Evolutionary conservation across 129 eudicot species (phyloP).

Genomic region (Escallonia rubra): DNA sequence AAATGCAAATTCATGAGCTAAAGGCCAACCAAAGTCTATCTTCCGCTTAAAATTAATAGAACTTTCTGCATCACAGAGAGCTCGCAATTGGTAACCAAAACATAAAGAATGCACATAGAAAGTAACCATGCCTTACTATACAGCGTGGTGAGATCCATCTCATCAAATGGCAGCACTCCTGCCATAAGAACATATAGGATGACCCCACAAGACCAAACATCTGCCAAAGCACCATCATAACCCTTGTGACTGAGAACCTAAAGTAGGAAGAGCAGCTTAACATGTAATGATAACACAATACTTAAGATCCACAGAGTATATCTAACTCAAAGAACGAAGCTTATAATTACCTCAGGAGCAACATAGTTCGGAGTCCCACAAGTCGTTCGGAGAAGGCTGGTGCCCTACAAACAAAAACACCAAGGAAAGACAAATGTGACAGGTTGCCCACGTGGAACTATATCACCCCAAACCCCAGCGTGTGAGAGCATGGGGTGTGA

Average conservation of each 20-base stretch:
- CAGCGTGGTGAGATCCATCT: slow-evolving; percentile 87
- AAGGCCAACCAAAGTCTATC: not conserved
- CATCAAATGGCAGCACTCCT: slow-evolving; percentile 98
- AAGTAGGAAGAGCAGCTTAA: slow-evolving; percentile 14
- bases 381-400: slow-evolving; percentile 82
- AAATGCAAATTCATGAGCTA: not conserved
- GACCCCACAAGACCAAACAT: slow-evolving; percentile 99
- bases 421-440: no score
- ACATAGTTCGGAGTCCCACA: slow-evolving; percentile 99
- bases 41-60: not conserved
- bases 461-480: no score
- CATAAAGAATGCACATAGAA: slow-evolving; percentile 9
- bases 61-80: not conserved
- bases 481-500: no score
- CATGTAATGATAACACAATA: slow-evolving; percentile 5
- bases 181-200: slow-evolving; percentile 90
- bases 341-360: slow-evolving; percentile 87
- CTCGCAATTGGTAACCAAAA: not conserved
- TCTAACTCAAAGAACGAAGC: not conserved
- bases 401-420: slow-evolving; percentile 53
- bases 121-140: slow-evolving; percentile 68
- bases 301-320: not conserved
- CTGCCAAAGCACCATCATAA: slow-evolving; percentile 94
- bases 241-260: slow-evolving; percentile 99
- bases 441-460: no score